These are phyloP conservation scores for Ligustrum vulgare DNA, from an alignment of 257 asterid genomes.

Conservation along the genomic window DNA sequence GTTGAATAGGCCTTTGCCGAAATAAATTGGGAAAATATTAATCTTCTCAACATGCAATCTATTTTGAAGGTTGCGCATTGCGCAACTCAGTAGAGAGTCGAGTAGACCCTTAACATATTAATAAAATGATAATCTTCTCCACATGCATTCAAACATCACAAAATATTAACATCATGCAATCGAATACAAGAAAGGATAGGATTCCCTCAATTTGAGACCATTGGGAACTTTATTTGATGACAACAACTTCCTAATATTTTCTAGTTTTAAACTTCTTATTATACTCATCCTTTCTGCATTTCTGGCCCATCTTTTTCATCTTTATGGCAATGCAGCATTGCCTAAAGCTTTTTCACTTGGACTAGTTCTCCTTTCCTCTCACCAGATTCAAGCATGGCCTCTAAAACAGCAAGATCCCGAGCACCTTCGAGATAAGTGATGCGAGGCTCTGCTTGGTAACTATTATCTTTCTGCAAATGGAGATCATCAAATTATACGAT, in stretches of 20 bases:
- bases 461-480: constrained; percentile 51
- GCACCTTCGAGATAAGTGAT: constrained; percentile 77
- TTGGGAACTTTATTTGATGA: neutral
- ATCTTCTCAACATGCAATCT: too few species aligned
- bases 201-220: neutral
- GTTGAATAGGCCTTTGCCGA: too few species aligned
- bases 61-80: too few species aligned
- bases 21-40: too few species aligned
- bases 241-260: neutral
- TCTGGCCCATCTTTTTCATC: neutral
- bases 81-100: neutral
- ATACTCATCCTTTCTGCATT: neutral
- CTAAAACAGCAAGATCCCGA: constrained; percentile 80
- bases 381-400: constrained; percentile 95
- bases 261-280: too few species aligned
- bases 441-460: constrained; percentile 58
- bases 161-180: neutral
- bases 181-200: neutral
- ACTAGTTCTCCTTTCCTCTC: constrained; percentile 56
- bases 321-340: neutral
- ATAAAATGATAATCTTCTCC: too few species aligned
- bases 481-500: neutral
- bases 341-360: constrained; percentile 60
- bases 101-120: neutral
- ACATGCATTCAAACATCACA: neutral